Evolutionary conservation across 768 basidiomycete genomes (phyloP), one percentile per base, ranked within the genome.

Genomic region (Boletus pseudo-olivaceus): DNA sequence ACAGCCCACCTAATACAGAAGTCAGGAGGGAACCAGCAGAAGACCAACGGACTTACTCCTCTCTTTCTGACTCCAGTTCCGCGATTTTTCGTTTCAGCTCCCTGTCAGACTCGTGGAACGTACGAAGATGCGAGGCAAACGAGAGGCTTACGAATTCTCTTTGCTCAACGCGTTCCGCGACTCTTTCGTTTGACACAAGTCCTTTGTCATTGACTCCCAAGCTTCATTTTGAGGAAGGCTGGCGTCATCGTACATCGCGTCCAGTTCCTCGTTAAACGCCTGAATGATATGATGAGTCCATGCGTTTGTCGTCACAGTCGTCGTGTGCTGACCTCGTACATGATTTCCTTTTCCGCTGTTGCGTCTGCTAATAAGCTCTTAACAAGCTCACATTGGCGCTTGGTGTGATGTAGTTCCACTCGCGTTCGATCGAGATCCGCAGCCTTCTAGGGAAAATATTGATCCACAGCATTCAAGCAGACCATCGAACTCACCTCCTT

Each of bases 181-280:
- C 63, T 88, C 85, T 70, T 93, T 96, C 15, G 90, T 84, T 56
- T 79, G 68, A 58, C 82, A 77, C 48, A 95, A 74, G 66, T 95
- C 91, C 40, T 74, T 73, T 27, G 83, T 79, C 78, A 96, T 79
- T 1, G 87, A 86, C n/a, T 73, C 67, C 83, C 88, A 94, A 2
- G 92, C 91, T 62, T 93, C 90, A 45, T 86, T 83, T 20, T 85
- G 83, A 11, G 93, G 91, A 46, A 95, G 80, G 55, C 87, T 82
- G 27, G 82, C 82, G 54, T 94, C 91, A 47, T 88, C 87, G 71
- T 85, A 96, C 90, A 96, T 91, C 17, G 82, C 84, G 59, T 94
- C 93, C 32, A 97, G 78, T 67, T 96, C 93, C 66, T 93, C 92
- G 67, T 97, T 96, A 74, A 97, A 95, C 3, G 91, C 89, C 93